phyloP scores from a whole-genome alignment of 495 filamentous ascomycete genomes.

The Penicillium goetzii region DNA sequence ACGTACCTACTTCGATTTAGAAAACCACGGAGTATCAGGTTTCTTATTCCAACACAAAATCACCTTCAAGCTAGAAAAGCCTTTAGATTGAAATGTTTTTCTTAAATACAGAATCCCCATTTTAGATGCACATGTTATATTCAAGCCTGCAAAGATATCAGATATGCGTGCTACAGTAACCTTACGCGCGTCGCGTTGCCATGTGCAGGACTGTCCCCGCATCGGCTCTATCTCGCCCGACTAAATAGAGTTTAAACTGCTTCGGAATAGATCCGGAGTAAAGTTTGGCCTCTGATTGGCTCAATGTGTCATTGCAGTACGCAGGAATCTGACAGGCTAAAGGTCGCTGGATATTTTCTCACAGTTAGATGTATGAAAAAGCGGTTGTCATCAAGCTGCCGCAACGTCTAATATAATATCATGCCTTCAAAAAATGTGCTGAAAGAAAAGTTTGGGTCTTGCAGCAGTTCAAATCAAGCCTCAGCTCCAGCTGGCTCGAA shows the following conservation, averaged over 20 bases:
- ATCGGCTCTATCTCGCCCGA: not conserved
- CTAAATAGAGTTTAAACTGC: not conserved
- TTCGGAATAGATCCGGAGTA: not conserved
- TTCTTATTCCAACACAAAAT: not conserved
- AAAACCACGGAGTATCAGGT: not conserved
- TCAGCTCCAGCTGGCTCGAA: not conserved
- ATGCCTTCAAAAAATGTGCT: no score
- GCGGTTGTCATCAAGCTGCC: no score
- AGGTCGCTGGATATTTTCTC: not conserved
- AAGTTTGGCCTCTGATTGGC: not conserved
- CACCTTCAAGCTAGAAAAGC: not conserved
- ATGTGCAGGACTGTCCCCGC: not conserved
- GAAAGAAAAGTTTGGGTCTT: not conserved
- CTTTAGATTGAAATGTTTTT: no score
- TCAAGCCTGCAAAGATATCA: not conserved
- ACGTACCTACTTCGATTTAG: no score
- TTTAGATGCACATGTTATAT: not conserved
- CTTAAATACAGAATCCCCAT: no score
- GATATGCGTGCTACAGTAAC: not conserved
- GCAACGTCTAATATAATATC: no score
- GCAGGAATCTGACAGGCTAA: not conserved
- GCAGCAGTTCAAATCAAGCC: not conserved
- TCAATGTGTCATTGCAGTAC: not conserved
- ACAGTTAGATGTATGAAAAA: not conserved
- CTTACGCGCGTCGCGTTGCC: not conserved